Conservation (phyloP, 2,329 filamentous ascomycete species). For the Exophiala oligosperma region DNA sequence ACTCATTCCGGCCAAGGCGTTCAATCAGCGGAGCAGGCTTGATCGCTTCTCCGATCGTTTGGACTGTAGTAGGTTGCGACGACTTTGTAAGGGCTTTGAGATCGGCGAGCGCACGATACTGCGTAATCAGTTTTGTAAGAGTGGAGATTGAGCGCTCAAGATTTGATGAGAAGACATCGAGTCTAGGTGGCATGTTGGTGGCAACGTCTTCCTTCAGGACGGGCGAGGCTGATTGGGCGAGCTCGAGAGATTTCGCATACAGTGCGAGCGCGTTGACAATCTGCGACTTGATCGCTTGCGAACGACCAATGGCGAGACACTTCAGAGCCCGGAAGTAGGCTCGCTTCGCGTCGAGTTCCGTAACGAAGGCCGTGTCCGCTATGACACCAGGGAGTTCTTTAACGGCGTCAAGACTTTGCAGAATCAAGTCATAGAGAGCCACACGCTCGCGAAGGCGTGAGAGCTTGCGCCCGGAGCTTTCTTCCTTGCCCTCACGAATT, state of each 20-base stretch:
- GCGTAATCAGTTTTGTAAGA: slow-evolving; percentile 71
- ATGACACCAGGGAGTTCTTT: slow-evolving; percentile 88
- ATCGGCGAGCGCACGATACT: slow-evolving; percentile 82
- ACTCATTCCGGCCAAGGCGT: slow-evolving; percentile 72
- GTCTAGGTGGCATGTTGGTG: slow-evolving; percentile 56
- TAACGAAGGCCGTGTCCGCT: slow-evolving; percentile 73
- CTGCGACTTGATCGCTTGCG: slow-evolving; percentile 72
- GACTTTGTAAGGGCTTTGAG: slow-evolving; percentile 53
- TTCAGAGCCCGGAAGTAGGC: slow-evolving; percentile 88
- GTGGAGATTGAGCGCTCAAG: slow-evolving; percentile 60
- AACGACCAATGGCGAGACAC: slow-evolving; percentile 82
- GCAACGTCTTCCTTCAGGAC: slow-evolving; percentile 45
- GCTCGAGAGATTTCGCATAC: slow-evolving; percentile 68
- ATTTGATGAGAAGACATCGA: slow-evolving; percentile 65
- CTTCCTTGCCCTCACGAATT: slow-evolving; percentile 53
- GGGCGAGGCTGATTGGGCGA: slow-evolving; percentile 55
- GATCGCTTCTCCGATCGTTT: background rate
- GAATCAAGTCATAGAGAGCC: slow-evolving; percentile 84
- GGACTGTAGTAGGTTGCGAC: background rate
- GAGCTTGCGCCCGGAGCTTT: slow-evolving; percentile 72
- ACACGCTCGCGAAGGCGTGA: slow-evolving; percentile 80
- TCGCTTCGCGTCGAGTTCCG: slow-evolving; percentile 74
- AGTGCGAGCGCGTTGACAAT: slow-evolving; percentile 82
- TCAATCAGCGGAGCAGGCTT: slow-evolving; percentile 67
- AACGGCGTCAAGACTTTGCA: slow-evolving; percentile 88